Percentiles rank a stretch among this genome's conserved stretches.
These are phyloP conservation scores for Letharia columbiana DNA, from an alignment of 495 filamentous ascomycete species.

Conservation along the genomic window DNA sequence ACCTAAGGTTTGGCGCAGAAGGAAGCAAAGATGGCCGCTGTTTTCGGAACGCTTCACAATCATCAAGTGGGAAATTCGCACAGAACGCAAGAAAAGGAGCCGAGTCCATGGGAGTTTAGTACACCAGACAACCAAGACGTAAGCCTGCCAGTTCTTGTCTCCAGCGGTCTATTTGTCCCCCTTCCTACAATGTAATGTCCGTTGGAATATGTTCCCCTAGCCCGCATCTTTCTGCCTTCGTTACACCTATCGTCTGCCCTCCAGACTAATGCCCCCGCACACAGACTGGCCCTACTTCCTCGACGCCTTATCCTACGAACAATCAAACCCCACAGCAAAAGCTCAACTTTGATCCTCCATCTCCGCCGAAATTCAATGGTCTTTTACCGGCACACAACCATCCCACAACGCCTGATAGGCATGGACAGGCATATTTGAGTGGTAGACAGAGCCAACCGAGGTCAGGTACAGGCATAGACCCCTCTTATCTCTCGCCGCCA, in stretches of 20 bases:
- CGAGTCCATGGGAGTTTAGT: slow-evolving; percentile 8
- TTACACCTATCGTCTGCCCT: neutral
- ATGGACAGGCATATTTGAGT: neutral
- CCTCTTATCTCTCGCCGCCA: slow-evolving; percentile 24
- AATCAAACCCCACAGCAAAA: slow-evolving; percentile 12
- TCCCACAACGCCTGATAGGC: slow-evolving; percentile 9
- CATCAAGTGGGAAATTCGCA: neutral
- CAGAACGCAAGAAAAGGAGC: slow-evolving; percentile 6
- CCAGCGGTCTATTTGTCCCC: neutral
- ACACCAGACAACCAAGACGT: slow-evolving; percentile 13
- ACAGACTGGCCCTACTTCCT: slow-evolving; percentile 6
- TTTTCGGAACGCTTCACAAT: slow-evolving; percentile 3
- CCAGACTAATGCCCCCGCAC: neutral
- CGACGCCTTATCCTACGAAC: neutral
- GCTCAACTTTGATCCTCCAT: slow-evolving; percentile 10
- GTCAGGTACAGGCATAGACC: slow-evolving; percentile 18
- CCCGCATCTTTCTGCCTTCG: neutral
- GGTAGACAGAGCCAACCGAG: slow-evolving; percentile 11
- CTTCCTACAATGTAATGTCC: neutral
- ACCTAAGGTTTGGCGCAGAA: neutral
- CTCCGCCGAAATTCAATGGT: slow-evolving; percentile 7
- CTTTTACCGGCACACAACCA: neutral
- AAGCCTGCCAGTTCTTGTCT: neutral
- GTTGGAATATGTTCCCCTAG: neutral
- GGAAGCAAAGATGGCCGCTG: slow-evolving; percentile 14